Conservation (phyloP, 2,329 filamentous ascomycete genomes). For the Fusarium pseudoanthophilum region DNA sequence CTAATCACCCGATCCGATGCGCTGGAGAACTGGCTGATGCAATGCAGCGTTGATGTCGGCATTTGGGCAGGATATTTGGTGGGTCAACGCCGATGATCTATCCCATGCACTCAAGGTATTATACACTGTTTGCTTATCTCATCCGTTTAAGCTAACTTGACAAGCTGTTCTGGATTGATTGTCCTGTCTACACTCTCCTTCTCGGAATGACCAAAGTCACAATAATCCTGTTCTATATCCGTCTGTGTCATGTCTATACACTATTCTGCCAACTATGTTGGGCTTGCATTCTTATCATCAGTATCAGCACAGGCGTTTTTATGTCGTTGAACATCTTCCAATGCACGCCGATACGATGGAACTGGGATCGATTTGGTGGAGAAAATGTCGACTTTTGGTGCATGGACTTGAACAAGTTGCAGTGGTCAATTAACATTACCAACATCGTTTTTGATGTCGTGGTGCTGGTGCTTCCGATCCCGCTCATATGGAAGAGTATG, state of each 20-base stretch:
- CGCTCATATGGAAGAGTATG: constrained; percentile 18
- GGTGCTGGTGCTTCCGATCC: background rate
- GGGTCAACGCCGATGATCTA: background rate
- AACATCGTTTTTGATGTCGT: constrained; percentile 12
- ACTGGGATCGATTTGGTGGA: constrained; percentile 6
- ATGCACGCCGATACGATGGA: constrained; percentile 11
- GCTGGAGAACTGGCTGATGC: background rate
- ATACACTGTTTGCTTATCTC: fast-evolving
- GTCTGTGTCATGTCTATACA: constrained; percentile 7
- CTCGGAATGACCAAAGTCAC: constrained; percentile 10
- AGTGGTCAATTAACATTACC: constrained; percentile 10
- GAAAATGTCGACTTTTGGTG: constrained; percentile 1
- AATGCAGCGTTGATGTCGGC: background rate
- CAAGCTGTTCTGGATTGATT: constrained; percentile 14
- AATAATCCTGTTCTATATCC: constrained; percentile 13
- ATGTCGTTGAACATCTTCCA: constrained; percentile 11
- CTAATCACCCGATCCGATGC: fast-evolving
- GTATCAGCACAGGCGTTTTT: background rate
- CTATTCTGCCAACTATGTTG: constrained; percentile 11
- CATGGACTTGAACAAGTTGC: constrained; percentile 12
- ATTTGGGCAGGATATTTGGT: constrained; percentile 19
- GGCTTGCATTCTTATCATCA: background rate
- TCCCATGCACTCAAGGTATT: constrained; percentile 13
- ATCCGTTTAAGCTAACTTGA: fast-evolving
- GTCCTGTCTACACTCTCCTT: constrained; percentile 3